Conservation (phyloP, 495 filamentous ascomycete species). For the Poronia punctata region DNA sequence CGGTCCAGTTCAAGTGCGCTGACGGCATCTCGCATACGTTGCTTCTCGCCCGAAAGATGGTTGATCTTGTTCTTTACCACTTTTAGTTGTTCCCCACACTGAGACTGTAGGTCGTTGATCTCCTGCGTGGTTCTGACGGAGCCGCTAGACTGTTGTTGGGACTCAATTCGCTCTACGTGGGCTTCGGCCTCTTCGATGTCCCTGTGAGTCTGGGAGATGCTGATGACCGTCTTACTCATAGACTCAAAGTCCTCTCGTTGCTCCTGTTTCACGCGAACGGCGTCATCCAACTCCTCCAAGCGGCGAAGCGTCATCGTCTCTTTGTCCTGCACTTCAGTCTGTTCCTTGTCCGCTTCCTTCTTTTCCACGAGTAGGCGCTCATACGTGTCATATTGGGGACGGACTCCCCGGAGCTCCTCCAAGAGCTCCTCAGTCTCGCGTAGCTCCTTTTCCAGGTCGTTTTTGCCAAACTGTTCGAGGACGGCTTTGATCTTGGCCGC, state of each 20-base stretch:
- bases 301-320: constrained; percentile 53
- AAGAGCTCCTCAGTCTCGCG: constrained; percentile 47
- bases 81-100: constrained; percentile 59
- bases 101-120: constrained; percentile 68
- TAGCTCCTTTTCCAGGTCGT: constrained; percentile 48
- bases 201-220: constrained; percentile 62
- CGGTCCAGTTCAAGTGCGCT: constrained; percentile 64
- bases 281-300: constrained; percentile 66
- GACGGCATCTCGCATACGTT: constrained; percentile 59
- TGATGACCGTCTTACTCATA: constrained; percentile 65
- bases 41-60: constrained; percentile 61
- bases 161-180: constrained; percentile 63
- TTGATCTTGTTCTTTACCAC: constrained; percentile 53
- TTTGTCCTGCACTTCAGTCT: constrained; percentile 45
- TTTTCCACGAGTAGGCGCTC: constrained; percentile 63
- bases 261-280: constrained; percentile 56
- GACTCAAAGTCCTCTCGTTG: constrained; percentile 68
- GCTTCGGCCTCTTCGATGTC: constrained; percentile 63
- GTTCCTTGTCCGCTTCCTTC: constrained; percentile 57
- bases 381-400: constrained; percentile 66
- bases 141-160: constrained; percentile 62
- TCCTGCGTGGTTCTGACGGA: constrained; percentile 66
- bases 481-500: constrained; percentile 54
- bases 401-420: constrained; percentile 49
- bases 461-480: constrained; percentile 48